Percentiles rank a stretch among this genome's conserved stretches.
Conservation (phyloP, 2,329 filamentous ascomycete genomes). For the Ceratocystis alfenasii region DNA sequence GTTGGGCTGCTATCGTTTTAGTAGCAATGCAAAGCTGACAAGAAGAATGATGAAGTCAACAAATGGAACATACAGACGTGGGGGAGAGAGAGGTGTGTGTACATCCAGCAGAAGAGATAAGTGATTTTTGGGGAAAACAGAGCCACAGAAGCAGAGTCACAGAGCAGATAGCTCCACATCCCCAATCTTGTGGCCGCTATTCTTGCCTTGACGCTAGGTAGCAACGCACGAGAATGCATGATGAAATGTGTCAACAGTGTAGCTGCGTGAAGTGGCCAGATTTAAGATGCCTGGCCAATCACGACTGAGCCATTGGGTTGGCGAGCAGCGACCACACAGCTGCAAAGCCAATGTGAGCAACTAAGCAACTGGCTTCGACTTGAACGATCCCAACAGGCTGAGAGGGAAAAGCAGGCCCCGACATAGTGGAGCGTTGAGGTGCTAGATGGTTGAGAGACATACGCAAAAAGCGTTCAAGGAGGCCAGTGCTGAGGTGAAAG, state of each 20-base stretch:
- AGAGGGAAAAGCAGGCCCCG: background rate
- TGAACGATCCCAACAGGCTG: background rate
- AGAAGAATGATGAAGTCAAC: background rate
- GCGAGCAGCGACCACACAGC: too few species aligned
- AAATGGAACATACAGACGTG: too few species aligned
- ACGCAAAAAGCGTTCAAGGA: background rate
- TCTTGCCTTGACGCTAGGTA: background rate
- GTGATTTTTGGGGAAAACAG: background rate
- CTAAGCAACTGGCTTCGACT: too few species aligned
- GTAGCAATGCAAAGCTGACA: background rate
- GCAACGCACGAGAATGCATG: background rate
- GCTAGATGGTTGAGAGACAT: background rate
- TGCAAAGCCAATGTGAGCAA: background rate
- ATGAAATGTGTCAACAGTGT: background rate
- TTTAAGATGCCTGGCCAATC: background rate
- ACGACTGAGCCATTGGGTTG: too few species aligned
- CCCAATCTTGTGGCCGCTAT: background rate
- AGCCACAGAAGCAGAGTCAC: background rate
- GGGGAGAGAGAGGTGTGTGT: background rate
- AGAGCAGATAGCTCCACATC: background rate
- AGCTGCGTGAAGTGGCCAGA: background rate
- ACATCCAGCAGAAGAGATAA: background rate
- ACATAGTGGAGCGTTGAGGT: background rate
- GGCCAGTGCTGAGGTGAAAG: background rate
- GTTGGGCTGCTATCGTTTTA: background rate